Evolutionary conservation across 148 eudicot species (phyloP).

Genomic region (Limonium bicolor): DNA sequence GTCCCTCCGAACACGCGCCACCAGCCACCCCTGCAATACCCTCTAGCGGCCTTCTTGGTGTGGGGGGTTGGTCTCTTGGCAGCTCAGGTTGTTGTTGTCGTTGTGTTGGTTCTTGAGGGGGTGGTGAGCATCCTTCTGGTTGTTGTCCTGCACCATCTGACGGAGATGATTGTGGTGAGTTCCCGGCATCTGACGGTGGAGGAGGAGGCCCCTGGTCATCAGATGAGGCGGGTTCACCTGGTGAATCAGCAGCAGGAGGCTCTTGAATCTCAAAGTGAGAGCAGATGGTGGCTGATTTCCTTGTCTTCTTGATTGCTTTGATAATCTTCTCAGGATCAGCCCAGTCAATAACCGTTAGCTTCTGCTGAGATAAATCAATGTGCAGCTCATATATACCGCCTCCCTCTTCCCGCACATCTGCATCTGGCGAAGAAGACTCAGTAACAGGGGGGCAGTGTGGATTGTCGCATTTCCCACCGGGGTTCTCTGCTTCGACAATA

Average conservation of each 20-base stretch:
- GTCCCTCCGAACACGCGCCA: too few relatives aligned
- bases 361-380: slow-evolving; percentile 4
- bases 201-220: not conserved
- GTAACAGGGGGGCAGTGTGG: too few relatives aligned
- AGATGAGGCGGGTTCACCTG: not conserved
- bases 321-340: slow-evolving; percentile 1
- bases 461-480: too few relatives aligned
- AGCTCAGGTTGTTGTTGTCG: not conserved
- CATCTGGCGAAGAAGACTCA: too few relatives aligned
- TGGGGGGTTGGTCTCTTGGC: not conserved
- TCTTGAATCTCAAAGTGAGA: slow-evolving; percentile 3
- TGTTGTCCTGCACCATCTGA: too few relatives aligned
- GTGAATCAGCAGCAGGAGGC: not conserved
- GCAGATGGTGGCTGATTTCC: slow-evolving; percentile 3
- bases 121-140: not conserved
- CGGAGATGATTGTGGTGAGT: not conserved
- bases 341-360: not conserved
- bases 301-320: slow-evolving; percentile 6
- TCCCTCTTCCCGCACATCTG: too few relatives aligned
- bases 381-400: slow-evolving; percentile 4
- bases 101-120: not conserved
- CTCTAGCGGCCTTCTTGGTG: too few relatives aligned
- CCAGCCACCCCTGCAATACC: too few relatives aligned
- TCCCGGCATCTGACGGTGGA: not conserved
- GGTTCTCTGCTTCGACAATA: too few relatives aligned